A percentile compares a stretch with the other conserved stretches of the same genome.
Conservation (phyloP, 1,284 basidiomycete species). For the Gomphus bonarii region DNA sequence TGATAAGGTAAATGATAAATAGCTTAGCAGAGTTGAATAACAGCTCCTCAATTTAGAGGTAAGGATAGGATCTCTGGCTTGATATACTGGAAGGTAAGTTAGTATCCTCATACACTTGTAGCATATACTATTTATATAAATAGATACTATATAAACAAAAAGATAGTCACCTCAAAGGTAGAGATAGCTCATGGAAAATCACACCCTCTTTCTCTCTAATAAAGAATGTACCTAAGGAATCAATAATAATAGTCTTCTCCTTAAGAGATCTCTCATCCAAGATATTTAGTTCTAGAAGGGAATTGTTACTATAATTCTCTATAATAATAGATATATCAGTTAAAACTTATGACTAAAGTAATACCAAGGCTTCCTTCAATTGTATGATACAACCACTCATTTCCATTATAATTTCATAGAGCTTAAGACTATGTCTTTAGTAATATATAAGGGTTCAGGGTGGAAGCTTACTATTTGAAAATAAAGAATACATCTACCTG, state of each 20-base stretch:
- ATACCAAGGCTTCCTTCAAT: conserved; percentile 45
- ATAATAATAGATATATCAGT: conserved; percentile 38
- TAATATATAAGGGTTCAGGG: neutral
- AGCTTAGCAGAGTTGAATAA: conserved; percentile 9
- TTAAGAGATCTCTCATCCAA: neutral
- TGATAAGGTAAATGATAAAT: neutral
- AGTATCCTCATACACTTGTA: conserved; percentile 8
- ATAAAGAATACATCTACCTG: neutral
- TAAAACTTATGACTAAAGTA: conserved; percentile 36
- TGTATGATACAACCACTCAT: conserved; percentile 43
- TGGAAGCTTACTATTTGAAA: neutral
- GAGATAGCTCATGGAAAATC: conserved; percentile 53
- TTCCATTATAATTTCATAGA: conserved; percentile 50
- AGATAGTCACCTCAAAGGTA: conserved; percentile 42
- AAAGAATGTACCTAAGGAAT: conserved; percentile 56
- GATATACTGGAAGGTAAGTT: neutral
- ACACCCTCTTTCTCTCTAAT: conserved; percentile 44
- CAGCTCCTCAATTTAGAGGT: conserved; percentile 10
- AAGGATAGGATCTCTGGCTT: conserved; percentile 4
- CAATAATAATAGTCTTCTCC: conserved; percentile 39
- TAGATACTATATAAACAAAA: neutral
- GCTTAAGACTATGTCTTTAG: conserved; percentile 21
- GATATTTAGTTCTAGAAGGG: conserved; percentile 11
- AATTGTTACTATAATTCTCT: conserved; percentile 16
- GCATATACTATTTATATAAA: conserved; percentile 35